A percentile compares a stretch with the other conserved stretches of the same genome.
phyloP scores from a whole-genome alignment of 2,329 filamentous ascomycete species.

The Colletotrichum musae region DNA sequence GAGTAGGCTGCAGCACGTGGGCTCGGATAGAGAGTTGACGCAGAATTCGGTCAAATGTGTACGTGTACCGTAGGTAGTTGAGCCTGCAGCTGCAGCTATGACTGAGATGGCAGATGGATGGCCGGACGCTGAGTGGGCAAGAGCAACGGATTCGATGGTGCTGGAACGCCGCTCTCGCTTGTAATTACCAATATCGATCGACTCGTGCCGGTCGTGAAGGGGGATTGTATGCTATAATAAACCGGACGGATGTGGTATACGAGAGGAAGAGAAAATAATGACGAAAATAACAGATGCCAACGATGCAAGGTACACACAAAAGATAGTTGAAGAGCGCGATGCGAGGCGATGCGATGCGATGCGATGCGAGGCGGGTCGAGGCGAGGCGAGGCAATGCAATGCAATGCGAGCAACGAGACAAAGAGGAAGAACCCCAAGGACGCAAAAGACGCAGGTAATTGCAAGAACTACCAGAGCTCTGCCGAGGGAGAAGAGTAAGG shows the following conservation, averaged over 20 bases:
- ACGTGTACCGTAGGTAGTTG: not conserved
- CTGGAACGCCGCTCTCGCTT: no score
- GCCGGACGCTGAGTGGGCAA: not conserved
- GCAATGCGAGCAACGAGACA: constrained; percentile 41
- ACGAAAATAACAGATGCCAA: not conserved
- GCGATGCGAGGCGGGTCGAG: constrained; percentile 15
- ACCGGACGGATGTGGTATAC: no score
- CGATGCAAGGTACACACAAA: not conserved
- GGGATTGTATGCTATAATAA: no score
- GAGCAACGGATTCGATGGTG: no score
- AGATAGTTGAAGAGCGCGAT: not conserved
- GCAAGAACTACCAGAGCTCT: constrained; percentile 64
- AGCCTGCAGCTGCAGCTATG: not conserved
- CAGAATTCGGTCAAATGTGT: constrained; percentile 6
- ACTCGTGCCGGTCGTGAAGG: no score
- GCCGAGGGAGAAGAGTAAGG: constrained; percentile 45
- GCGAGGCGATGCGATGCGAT: constrained; percentile 24
- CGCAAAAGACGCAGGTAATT: constrained; percentile 48
- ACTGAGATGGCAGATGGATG: not conserved
- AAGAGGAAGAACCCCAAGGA: constrained; percentile 45
- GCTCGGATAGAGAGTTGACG: not conserved
- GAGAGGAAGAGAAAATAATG: no score
- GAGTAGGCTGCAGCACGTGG: constrained; percentile 12
- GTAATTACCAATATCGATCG: no score
- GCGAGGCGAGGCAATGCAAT: constrained; percentile 28